phyloP scores from a whole-genome alignment of 2,329 filamentous ascomycete genomes.

The Fusarium siculi region DNA sequence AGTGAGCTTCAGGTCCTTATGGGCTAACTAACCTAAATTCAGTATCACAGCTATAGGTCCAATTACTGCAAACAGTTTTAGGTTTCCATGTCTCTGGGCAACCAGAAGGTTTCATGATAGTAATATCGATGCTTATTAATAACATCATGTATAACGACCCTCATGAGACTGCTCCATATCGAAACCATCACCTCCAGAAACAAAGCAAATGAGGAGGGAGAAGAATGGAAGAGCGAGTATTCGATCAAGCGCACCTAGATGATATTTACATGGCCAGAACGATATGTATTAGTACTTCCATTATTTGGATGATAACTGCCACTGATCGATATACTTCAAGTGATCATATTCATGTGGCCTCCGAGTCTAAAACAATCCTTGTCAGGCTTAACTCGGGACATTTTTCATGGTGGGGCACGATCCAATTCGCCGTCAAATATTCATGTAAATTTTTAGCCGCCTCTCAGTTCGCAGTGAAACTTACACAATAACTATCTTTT shows the following conservation, averaged over 20 bases:
- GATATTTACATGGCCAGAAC: neutral
- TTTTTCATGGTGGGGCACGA: constrained; percentile 39
- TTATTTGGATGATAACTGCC: neutral
- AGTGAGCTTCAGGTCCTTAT: constrained; percentile 1
- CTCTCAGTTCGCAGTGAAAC: neutral
- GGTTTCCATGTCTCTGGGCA: neutral
- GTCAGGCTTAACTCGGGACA: constrained; percentile 12
- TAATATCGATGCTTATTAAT: neutral
- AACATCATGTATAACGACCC: neutral
- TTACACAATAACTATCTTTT: neutral
- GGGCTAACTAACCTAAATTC: neutral
- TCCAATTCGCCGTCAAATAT: constrained; percentile 26
- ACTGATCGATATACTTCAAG: neutral
- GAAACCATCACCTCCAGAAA: neutral
- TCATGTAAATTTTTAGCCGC: constrained; percentile 36
- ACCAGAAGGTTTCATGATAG: neutral
- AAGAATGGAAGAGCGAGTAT: neutral
- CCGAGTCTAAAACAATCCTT: constrained; percentile 16
- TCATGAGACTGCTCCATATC: neutral
- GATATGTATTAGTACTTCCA: neutral
- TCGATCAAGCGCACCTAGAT: neutral
- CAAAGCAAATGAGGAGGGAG: neutral
- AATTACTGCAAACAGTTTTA: neutral
- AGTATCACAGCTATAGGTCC: neutral
- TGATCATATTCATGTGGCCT: neutral